Base-by-base conservation (phyloP, 345 rosid genomes). In the Eucalyptus camaldulensis region DNA sequence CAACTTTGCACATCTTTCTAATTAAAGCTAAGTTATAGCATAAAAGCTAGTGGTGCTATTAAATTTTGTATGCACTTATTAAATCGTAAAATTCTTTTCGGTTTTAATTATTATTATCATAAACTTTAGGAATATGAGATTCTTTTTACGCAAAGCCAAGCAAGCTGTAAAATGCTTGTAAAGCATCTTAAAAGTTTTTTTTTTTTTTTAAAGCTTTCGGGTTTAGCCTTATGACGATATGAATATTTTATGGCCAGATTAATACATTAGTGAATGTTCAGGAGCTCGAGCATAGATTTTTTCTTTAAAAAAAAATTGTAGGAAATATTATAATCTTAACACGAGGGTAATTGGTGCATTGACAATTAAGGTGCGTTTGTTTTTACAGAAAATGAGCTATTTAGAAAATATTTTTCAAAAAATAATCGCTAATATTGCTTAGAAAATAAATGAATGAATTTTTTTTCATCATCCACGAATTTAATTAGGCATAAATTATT, bases 341-440 rank as follows among this genome's bases (percentile, higher is more conserved):
- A n/a, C 21, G 2, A 65, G 19, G 37, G 37, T 29, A 65, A 65
- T 29, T 29, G 67, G 31, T 27, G 8, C 10, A 13, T 2, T 14
- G 37, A n/a, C 33, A 14, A 65, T 14, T n/a, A 53, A 8, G 10
- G 2, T 3, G 5, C 1, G 0, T 53, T 53, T 0, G 0, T 53
- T 53, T 53, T 53, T 0, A 8, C 2, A 7, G 2, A 53, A 19
- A 53, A 19, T 53, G 5, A 19, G 10, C 4, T 3, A 53, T 53
- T 53, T 53, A 19, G 25, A 53, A 8, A 53, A 19, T 53, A 53
- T 8, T 53, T 53, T 19, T 0, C 3, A 53, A 51, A 51, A 51
- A 53, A 53, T 53, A 53, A 53, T 53, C 0, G 4, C 9, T 53
- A 53, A 8, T 3, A 53, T 53, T 53, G 0, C 56, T 53, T 53